Percentiles rank a stretch among this genome's conserved stretches.
phyloP scores from a whole-genome alignment of 2,329 filamentous ascomycete genomes.

The Cladosporium oxysporum region DNA sequence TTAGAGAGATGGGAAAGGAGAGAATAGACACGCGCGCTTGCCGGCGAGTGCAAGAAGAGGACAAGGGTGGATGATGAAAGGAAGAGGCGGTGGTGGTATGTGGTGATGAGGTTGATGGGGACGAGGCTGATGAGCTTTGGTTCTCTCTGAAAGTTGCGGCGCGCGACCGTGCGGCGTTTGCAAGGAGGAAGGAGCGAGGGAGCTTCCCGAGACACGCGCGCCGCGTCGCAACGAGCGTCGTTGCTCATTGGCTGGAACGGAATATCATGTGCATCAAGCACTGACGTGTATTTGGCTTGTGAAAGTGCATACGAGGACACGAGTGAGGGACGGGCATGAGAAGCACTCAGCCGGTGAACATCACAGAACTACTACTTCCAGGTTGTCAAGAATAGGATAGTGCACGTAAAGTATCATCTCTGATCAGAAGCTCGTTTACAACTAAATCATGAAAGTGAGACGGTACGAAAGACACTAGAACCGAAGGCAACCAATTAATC shows the following conservation, averaged over 20 bases:
- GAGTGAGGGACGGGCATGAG: background rate
- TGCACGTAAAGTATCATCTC: background rate
- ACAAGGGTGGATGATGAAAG: background rate
- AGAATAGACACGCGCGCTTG: slow-evolving; percentile 5
- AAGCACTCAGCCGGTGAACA: background rate
- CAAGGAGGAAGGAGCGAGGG: slow-evolving; percentile 2
- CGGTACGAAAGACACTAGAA: background rate
- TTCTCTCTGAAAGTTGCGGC: slow-evolving; percentile 1
- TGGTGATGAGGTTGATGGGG: slow-evolving; percentile 8
- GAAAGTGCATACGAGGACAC: background rate
- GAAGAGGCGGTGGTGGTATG: slow-evolving; percentile 12
- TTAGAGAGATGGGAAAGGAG: background rate
- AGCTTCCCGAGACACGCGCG: slow-evolving; percentile 6
- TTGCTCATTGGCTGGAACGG: background rate
- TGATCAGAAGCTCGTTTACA: background rate
- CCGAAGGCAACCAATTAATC: background rate
- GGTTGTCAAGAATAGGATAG: background rate
- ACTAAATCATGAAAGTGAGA: background rate
- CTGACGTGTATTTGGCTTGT: background rate
- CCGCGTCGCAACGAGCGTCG: background rate
- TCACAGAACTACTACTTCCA: background rate
- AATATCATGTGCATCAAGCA: slow-evolving; percentile 6
- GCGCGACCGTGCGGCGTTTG: background rate
- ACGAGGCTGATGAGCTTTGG: slow-evolving; percentile 10
- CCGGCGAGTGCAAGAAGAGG: background rate